phyloP scores from a whole-genome alignment of 2,329 filamentous ascomycete species.

The Fusarium agapanthi region DNA sequence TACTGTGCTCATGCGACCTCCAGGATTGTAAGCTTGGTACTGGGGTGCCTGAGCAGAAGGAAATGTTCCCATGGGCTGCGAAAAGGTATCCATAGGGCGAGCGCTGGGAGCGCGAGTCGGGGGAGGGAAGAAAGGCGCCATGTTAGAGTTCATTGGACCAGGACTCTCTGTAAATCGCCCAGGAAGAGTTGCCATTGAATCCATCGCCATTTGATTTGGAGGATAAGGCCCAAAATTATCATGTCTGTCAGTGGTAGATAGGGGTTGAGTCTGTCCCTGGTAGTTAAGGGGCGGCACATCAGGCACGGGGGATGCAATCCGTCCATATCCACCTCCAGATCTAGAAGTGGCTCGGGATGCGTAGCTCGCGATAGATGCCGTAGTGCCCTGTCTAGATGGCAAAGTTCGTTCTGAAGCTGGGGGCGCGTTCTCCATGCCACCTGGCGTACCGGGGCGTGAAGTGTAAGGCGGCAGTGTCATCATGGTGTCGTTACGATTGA shows the following conservation, averaged over 20 bases:
- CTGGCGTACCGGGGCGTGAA: constrained; percentile 66
- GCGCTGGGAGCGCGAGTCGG: constrained; percentile 45
- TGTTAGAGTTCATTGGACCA: constrained; percentile 38
- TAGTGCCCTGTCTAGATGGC: constrained; percentile 60
- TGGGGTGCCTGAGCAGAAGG: not conserved
- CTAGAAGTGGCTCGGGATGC: constrained; percentile 71
- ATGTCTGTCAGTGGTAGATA: constrained; percentile 50
- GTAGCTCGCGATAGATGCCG: constrained; percentile 68
- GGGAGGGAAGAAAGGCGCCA: constrained; percentile 47
- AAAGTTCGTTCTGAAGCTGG: constrained; percentile 61
- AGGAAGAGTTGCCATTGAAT: constrained; percentile 20
- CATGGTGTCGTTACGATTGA: constrained; percentile 68
- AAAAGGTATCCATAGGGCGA: constrained; percentile 46
- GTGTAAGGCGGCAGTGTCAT: constrained; percentile 69
- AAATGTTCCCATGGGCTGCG: constrained; percentile 25
- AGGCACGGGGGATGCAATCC: constrained; percentile 50
- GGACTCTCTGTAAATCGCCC: constrained; percentile 45
- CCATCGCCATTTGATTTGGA: constrained; percentile 22
- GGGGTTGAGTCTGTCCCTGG: constrained; percentile 42
- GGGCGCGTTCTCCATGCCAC: constrained; percentile 60
- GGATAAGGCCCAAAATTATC: constrained; percentile 42
- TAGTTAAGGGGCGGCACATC: constrained; percentile 44
- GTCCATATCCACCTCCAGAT: constrained; percentile 58
- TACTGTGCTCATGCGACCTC: constrained; percentile 47
- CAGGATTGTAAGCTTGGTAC: constrained; percentile 46